Conservation (phyloP, 331 rosid genomes). For the Quercus phellos region DNA sequence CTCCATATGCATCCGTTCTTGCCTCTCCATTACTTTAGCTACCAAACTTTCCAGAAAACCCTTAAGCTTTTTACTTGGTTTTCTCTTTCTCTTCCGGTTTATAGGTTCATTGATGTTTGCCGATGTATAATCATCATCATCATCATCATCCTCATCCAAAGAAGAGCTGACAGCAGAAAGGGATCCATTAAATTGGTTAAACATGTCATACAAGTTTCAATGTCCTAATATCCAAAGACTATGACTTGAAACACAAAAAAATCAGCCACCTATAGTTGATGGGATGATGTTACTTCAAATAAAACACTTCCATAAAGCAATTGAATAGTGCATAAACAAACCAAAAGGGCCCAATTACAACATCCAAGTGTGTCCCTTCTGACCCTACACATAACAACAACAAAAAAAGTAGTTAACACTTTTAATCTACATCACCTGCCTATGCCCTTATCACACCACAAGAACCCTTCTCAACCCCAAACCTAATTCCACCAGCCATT, state of each 20-base stretch:
- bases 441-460: no score
- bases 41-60: conserved; percentile 52
- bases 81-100: conserved; percentile 48
- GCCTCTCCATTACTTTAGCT: conserved; percentile 63
- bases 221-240: conserved; percentile 1
- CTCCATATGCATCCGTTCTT: conserved; percentile 74
- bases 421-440: no score
- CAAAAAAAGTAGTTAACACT: no score
- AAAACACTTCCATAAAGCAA: not conserved
- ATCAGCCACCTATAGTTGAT: no score
- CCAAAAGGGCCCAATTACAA: no score
- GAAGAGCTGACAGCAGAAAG: conserved; percentile 49
- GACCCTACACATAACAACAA: no score
- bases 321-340: not conserved
- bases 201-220: not conserved
- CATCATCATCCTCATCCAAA: conserved; percentile 19
- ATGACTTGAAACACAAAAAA: not conserved
- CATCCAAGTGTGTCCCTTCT: no score
- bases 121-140: conserved; percentile 17
- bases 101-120: conserved; percentile 15
- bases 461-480: no score
- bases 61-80: conserved; percentile 32
- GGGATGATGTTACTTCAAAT: not conserved
- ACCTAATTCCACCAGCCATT: no score
- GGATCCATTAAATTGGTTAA: not conserved